phyloP scores from a whole-genome alignment of 148 eudicot species.

The Linanthus parryae region DNA sequence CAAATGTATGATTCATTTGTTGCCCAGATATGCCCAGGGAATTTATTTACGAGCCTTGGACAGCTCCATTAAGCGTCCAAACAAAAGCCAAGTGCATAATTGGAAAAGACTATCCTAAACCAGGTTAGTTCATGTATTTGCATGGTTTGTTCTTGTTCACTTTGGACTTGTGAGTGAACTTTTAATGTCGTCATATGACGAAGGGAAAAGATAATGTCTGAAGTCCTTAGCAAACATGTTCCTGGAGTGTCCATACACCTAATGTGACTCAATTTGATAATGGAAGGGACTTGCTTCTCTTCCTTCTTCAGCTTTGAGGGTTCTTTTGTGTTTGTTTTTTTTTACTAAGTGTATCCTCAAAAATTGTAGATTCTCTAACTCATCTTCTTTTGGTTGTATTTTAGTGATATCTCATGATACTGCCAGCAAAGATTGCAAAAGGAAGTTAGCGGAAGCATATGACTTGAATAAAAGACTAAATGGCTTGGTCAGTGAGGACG shows the following conservation, averaged over 20 bases:
- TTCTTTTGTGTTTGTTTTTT: neutral
- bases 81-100: slow-evolving; percentile 75
- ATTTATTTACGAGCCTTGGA: slow-evolving; percentile 94
- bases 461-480: slow-evolving; percentile 57
- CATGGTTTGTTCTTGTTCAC: neutral
- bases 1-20: neutral
- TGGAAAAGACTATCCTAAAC: slow-evolving; percentile 88
- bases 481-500: slow-evolving; percentile 54
- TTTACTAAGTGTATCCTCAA: neutral
- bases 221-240: neutral
- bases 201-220: neutral
- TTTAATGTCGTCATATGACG: neutral
- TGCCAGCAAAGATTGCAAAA: slow-evolving; percentile 89
- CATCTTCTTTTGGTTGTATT: slow-evolving; percentile 3
- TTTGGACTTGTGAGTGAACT: neutral
- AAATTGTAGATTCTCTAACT: neutral
- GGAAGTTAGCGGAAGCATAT: slow-evolving; percentile 69
- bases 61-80: slow-evolving; percentile 80
- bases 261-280: too few relatives aligned
- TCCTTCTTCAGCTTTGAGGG: neutral
- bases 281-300: too few relatives aligned
- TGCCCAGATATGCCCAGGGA: slow-evolving; percentile 87
- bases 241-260: neutral
- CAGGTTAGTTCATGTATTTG: slow-evolving; percentile 40
- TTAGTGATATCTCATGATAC: slow-evolving; percentile 65